Conservation (phyloP, 1,139 yeast genomes). For the Geotrichum histeridarum region DNA sequence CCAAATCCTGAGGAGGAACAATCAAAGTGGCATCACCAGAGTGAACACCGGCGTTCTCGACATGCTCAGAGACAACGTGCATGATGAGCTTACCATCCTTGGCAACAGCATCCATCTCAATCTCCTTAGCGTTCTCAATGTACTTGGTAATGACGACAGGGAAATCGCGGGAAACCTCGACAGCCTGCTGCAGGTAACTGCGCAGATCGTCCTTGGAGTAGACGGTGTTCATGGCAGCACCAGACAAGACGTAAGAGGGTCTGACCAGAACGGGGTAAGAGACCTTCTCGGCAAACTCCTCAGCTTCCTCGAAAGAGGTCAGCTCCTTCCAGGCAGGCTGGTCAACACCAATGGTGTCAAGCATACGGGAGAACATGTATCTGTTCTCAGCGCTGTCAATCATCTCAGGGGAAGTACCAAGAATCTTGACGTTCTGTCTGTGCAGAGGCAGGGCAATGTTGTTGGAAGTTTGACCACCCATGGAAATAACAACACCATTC, state of each 20-base stretch:
- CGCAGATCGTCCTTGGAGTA: conserved; percentile 72
- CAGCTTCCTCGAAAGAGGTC: conserved; percentile 80
- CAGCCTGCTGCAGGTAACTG: conserved; percentile 74
- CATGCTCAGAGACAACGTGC: conserved; percentile 96
- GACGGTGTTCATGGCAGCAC: conserved; percentile 98
- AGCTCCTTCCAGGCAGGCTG: conserved; percentile 98
- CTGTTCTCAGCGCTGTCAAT: conserved; percentile 98
- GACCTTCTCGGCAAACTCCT: conserved; percentile 74
- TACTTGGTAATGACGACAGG: conserved; percentile 97
- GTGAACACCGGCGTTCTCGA: conserved; percentile 97
- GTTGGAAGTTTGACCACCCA: conserved; percentile 97
- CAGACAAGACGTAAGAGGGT: conserved; percentile 94
- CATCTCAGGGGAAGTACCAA: conserved; percentile 92
- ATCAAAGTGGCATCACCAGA: conserved; percentile 97
- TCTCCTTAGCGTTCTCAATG: conserved; percentile 92
- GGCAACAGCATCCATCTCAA: conserved; percentile 96
- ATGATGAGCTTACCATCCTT: conserved; percentile 78
- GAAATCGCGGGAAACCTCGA: conserved; percentile 89
- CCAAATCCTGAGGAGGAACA: conserved; percentile 93
- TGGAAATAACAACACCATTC: conserved; percentile 88
- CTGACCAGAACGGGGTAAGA: conserved; percentile 95
- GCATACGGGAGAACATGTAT: conserved; percentile 91
- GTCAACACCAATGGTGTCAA: conserved; percentile 86
- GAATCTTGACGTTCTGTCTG: conserved; percentile 66
- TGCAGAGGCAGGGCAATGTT: conserved; percentile 86